Evolutionary conservation across 2,329 filamentous ascomycete genomes (phyloP), one percentile per base, ranked within the genome.

Genomic region (Lachnellula hyalina): DNA sequence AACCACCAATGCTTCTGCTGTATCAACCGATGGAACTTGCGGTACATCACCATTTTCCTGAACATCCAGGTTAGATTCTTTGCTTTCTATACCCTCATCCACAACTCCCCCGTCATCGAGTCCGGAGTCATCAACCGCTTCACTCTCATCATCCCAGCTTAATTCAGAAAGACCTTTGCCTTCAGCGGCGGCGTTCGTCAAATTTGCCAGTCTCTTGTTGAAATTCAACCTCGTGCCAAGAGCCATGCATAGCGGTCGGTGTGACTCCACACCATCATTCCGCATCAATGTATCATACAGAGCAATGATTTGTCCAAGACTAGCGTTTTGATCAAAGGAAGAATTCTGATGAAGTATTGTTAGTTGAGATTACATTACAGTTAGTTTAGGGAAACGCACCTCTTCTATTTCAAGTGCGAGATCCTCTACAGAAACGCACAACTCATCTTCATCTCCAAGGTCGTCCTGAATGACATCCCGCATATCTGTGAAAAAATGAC

Each of bases 341-440:
- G 77, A 80, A 64, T 77, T 75, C 79, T 83, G 60, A 12, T 38
- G 9, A 49, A 32, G 55, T 48, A 25, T n/a, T 17, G 53, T 63
- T 59, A 68, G 75, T 58, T 69, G 59, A 25, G 44, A 40, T 48
- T 55, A 35, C 12, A 42, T 32, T 58, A 38, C 44, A 40, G 15
- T n/a, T 2, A 6, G 17, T 47, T 0, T 35, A 5, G 19, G 48
- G 19, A 51, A 15, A 69, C 77, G 71, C 69, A 83, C 82, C 73
- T 86, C 83, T 63, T 74, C 76, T 63, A 84, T 70, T 62, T 79
- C 75, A 53, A 85, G 71, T 61, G 76, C 78, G 54, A 86, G 69
- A 14, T 75, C 72, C 40, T 81, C 76, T 57, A 85, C 74, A 54
- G 76, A 72, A 53, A 86, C 70, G 50, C 78, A 74, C 54, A 86